These are phyloP conservation scores for Nowakowskiella sp. DNA, from an alignment of 192 early-diverging fungal species.

Conservation along the genomic window DNA sequence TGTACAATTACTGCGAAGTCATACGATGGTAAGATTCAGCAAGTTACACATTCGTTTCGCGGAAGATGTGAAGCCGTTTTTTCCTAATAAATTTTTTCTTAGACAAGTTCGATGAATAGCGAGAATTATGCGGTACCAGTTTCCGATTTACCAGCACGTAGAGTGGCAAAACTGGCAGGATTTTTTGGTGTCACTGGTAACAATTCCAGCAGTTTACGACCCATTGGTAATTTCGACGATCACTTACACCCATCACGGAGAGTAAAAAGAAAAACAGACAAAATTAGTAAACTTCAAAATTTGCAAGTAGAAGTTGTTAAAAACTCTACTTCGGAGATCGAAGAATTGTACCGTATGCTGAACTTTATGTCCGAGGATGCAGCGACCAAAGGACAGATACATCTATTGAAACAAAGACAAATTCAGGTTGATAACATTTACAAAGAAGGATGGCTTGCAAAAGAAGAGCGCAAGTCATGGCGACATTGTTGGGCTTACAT, in stretches of 20 bases:
- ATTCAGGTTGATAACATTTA: slow-evolving; percentile 13
- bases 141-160: slow-evolving; percentile 6
- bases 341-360: slow-evolving; percentile 21
- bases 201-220: not conserved
- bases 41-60: too few species aligned
- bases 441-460: slow-evolving; percentile 25
- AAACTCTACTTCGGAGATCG: too few species aligned
- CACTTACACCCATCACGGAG: too few species aligned
- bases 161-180: slow-evolving; percentile 29
- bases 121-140: not conserved
- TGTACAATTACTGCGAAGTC: too few species aligned
- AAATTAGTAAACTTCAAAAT: slow-evolving; percentile 3
- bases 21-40: too few species aligned
- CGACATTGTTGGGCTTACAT: slow-evolving; percentile 15
- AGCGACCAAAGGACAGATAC: not conserved
- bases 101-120: not conserved
- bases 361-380: slow-evolving; percentile 4
- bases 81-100: slow-evolving; percentile 2
- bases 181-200: slow-evolving; percentile 28
- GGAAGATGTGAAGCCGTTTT: too few species aligned
- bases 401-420: not conserved
- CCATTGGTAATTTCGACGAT: too few species aligned
- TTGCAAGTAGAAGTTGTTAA: slow-evolving; percentile 1
- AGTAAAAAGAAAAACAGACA: not conserved
- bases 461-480: slow-evolving; percentile 11